These are phyloP conservation scores for Rhodotorula taiwanensis DNA, from an alignment of 768 basidiomycete genomes.

Conservation along the genomic window DNA sequence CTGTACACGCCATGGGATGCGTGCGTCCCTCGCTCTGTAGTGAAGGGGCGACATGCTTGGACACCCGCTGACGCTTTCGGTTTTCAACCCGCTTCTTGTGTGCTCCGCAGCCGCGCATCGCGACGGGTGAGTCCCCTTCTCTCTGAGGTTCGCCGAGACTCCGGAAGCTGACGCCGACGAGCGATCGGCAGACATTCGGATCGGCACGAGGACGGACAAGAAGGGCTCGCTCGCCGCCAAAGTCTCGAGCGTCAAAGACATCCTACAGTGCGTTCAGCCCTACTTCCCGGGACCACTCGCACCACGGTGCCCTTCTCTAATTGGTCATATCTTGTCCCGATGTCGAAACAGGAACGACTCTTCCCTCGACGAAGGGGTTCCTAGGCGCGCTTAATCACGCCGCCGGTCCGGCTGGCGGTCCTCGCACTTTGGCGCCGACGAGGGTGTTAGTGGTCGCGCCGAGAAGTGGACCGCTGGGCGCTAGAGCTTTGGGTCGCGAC, in stretches of 20 bases:
- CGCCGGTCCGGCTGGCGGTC: no score
- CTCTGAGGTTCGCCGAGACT: background rate
- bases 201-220: constrained; percentile 78
- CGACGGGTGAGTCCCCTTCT: constrained; percentile 39
- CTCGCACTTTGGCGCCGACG: background rate
- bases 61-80: background rate
- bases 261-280: constrained; percentile 48
- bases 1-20: constrained; percentile 56
- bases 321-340: no score
- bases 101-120: constrained; percentile 53
- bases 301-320: no score
- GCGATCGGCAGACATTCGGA: constrained; percentile 94
- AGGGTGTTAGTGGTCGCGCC: background rate
- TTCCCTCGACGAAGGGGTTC: background rate
- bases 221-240: constrained; percentile 61
- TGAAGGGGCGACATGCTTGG: background rate
- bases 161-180: no score
- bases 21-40: background rate
- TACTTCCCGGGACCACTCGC: no score
- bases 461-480: background rate
- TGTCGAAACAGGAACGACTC: no score
- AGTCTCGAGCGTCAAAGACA: constrained; percentile 70
- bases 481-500: no score
- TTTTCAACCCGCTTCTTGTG: background rate
- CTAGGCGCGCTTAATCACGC: no score